Percentiles rank a stretch among this genome's conserved stretches.
phyloP scores from a whole-genome alignment of 1,139 yeast genomes.

The Magnusiomyces sp. region DNA sequence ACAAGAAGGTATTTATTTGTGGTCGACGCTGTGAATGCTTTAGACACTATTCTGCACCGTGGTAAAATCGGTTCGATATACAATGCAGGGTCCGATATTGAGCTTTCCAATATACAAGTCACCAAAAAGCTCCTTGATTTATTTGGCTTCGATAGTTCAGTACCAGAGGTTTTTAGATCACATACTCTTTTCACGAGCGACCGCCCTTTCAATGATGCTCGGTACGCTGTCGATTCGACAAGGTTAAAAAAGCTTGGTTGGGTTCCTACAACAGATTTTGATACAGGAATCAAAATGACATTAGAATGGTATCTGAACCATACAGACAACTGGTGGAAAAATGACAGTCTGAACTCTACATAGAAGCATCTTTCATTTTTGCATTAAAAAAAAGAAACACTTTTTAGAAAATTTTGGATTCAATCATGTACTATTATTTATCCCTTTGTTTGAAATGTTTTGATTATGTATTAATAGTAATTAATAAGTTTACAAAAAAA shows the following conservation, averaged over 20 bases:
- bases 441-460: no score
- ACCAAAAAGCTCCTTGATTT: constrained; percentile 25
- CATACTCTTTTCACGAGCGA: constrained; percentile 36
- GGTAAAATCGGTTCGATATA: constrained; percentile 35
- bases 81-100: constrained; percentile 44
- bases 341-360: no score
- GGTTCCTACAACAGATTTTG: constrained; percentile 36
- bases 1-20: constrained; percentile 43
- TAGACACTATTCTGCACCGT: constrained; percentile 32
- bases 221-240: constrained; percentile 38
- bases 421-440: no score
- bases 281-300: constrained; percentile 33
- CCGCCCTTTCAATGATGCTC: constrained; percentile 44
- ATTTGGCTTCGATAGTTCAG: constrained; percentile 17
- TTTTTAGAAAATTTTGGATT: no score
- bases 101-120: constrained; percentile 37
- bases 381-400: no score
- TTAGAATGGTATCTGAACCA: constrained; percentile 31
- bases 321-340: constrained; percentile 18
- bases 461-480: no score
- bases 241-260: constrained; percentile 41
- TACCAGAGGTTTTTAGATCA: constrained; percentile 11
- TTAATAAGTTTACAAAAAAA: no score
- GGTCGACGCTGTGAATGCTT: constrained; percentile 41
- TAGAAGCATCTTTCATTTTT: no score